phyloP scores from a whole-genome alignment of 1,139 yeast genomes.

The Pichia kudriavzevii region DNA sequence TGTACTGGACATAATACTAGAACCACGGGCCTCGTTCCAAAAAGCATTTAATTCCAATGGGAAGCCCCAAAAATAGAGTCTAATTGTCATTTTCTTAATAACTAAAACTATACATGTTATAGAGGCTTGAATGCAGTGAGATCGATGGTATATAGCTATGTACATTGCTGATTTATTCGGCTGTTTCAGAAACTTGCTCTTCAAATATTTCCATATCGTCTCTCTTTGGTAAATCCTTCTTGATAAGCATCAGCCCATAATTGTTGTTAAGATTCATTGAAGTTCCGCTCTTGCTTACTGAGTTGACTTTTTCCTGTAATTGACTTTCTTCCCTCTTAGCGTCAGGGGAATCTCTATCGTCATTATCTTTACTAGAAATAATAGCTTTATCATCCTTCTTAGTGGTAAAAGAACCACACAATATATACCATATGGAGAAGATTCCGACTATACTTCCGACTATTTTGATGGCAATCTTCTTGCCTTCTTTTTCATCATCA shows the following conservation, averaged over 20 bases:
- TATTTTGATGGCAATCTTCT: conserved; percentile 9
- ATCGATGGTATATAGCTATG: too few relatives aligned
- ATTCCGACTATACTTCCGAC: conserved; percentile 8
- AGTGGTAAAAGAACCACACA: conserved; percentile 8
- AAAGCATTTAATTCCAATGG: too few relatives aligned
- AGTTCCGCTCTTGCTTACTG: conserved; percentile 9
- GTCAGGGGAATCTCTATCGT: background rate
- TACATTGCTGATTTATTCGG: conserved; percentile 3
- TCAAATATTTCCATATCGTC: conserved; percentile 7
- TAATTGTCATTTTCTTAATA: too few relatives aligned
- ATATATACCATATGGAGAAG: conserved; percentile 10
- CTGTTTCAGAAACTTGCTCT: conserved; percentile 12
- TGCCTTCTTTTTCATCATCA: conserved; percentile 12
- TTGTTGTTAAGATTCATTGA: conserved; percentile 14
- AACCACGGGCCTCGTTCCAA: too few relatives aligned
- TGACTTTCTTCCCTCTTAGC: background rate
- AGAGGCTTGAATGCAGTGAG: too few relatives aligned
- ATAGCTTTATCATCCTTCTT: background rate
- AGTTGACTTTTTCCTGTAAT: conserved; percentile 2
- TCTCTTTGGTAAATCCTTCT: background rate
- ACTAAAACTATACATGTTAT: too few relatives aligned
- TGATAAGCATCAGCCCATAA: conserved; percentile 13
- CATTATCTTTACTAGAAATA: background rate
- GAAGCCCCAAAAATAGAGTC: too few relatives aligned
- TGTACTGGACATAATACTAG: too few relatives aligned